phyloP scores from a whole-genome alignment of 768 basidiomycete genomes.

The Podaxis mareebaensis region DNA sequence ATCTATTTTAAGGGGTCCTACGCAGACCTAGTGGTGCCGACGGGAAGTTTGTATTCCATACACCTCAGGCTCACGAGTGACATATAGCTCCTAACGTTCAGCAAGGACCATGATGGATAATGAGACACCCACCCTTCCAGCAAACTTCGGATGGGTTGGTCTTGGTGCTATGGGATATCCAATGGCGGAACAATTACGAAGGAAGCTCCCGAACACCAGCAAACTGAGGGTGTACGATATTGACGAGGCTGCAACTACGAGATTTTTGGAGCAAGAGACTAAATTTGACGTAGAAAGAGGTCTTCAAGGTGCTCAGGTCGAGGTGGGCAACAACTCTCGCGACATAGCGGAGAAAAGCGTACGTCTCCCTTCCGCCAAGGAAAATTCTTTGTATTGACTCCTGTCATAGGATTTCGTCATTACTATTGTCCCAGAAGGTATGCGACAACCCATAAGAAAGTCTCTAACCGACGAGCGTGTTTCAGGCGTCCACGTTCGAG shows the following conservation, averaged over 20 bases:
- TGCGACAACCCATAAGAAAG: not conserved
- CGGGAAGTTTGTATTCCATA: too few species aligned
- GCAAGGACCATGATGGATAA: conserved; percentile 1
- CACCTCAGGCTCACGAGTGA: too few species aligned
- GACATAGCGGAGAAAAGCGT: conserved; percentile 40
- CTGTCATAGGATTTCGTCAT: conserved; percentile 35
- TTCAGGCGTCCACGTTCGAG: conserved; percentile 37
- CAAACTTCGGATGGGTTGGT: conserved; percentile 37
- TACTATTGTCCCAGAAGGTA: conserved; percentile 44
- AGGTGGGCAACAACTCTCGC: conserved; percentile 26
- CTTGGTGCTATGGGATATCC: conserved; percentile 47
- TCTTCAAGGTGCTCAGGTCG: conserved; percentile 17
- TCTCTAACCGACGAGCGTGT: not conserved
- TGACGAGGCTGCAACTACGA: conserved; percentile 25
- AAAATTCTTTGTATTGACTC: not conserved
- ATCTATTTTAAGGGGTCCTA: too few species aligned
- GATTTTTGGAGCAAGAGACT: conserved; percentile 26
- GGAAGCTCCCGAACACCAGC: conserved; percentile 28
- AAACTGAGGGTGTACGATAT: conserved; percentile 37
- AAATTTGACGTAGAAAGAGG: conserved; percentile 12
- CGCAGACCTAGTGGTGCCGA: too few species aligned
- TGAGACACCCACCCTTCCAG: conserved; percentile 18
- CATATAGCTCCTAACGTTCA: not conserved
- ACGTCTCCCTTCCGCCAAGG: conserved; percentile 14
- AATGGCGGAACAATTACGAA: conserved; percentile 38